phyloP scores from a whole-genome alignment of 1,139 yeast species.

The Yamadazyma pseudoaaseri region DNA sequence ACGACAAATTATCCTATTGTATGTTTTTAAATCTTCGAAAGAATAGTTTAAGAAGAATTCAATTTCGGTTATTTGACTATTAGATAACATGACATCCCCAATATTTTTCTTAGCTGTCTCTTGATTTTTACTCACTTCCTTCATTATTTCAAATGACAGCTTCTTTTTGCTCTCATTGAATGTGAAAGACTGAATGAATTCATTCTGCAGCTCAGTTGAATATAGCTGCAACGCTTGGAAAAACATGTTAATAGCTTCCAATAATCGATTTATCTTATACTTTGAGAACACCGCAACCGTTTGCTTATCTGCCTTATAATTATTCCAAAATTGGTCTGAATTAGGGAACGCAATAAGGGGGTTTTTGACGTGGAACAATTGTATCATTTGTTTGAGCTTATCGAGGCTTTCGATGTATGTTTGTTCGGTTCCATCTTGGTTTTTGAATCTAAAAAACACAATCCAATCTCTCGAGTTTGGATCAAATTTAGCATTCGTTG shows the following conservation, averaged over 20 bases:
- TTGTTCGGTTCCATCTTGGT: slow-evolving; percentile 13
- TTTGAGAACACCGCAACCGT: slow-evolving; percentile 35
- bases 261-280: slow-evolving; percentile 44
- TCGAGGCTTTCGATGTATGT: slow-evolving; percentile 33
- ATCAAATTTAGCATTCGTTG: slow-evolving; percentile 39
- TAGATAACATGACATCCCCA: slow-evolving; percentile 26
- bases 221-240: slow-evolving; percentile 38
- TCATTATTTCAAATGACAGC: slow-evolving; percentile 37
- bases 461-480: slow-evolving; percentile 34
- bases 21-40: slow-evolving; percentile 41
- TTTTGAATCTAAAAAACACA: slow-evolving; percentile 20
- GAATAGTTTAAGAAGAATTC: slow-evolving; percentile 58
- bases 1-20: slow-evolving; percentile 29
- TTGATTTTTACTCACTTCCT: slow-evolving; percentile 19
- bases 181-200: slow-evolving; percentile 6
- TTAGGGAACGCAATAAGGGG: slow-evolving; percentile 41
- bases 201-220: slow-evolving; percentile 4
- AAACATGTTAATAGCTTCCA: slow-evolving; percentile 48
- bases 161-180: slow-evolving; percentile 11
- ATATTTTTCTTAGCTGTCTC: slow-evolving; percentile 16
- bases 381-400: slow-evolving; percentile 36
- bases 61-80: slow-evolving; percentile 44
- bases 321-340: slow-evolving; percentile 37
- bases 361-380: slow-evolving; percentile 31
- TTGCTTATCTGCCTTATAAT: slow-evolving; percentile 25